phyloP scores from a whole-genome alignment of 768 basidiomycete genomes.

The Rhodocollybia butyracea region DNA sequence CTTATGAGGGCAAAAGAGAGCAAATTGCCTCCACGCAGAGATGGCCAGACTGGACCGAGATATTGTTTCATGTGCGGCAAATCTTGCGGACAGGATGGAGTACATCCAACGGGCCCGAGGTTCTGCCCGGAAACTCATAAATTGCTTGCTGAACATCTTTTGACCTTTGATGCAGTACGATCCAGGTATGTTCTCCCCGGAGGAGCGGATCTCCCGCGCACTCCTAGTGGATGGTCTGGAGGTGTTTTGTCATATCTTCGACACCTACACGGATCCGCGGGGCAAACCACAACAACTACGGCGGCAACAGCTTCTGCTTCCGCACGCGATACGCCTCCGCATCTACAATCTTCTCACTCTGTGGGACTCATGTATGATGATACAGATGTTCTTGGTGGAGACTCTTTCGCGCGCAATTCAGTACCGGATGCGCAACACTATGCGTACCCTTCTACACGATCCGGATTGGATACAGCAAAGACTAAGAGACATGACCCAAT shows the following conservation, averaged over 20 bases:
- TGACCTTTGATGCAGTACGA: background rate
- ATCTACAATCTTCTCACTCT: background rate
- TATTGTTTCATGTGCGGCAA: conserved; percentile 1
- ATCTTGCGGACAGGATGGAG: background rate
- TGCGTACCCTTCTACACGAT: background rate
- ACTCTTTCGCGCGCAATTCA: background rate
- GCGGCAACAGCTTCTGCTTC: background rate
- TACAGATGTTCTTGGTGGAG: background rate
- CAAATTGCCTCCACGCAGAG: too few species aligned
- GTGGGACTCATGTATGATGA: background rate
- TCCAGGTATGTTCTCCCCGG: background rate
- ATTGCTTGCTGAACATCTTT: background rate
- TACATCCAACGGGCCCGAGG: background rate
- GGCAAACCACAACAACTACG: too few species aligned
- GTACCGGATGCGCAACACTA: background rate
- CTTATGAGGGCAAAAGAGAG: background rate
- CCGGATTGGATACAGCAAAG: background rate
- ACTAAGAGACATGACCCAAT: background rate
- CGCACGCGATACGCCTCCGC: background rate
- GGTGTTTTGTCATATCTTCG: background rate
- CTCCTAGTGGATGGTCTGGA: background rate
- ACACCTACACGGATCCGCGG: background rate
- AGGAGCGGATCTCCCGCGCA: background rate
- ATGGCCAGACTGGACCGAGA: background rate
- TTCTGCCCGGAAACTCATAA: background rate